A percentile compares a stretch with the other conserved stretches of the same genome.
Evolutionary conservation across 192 early-diverging fungal species (phyloP).

Genomic region (Cladochytrium replicatum): DNA sequence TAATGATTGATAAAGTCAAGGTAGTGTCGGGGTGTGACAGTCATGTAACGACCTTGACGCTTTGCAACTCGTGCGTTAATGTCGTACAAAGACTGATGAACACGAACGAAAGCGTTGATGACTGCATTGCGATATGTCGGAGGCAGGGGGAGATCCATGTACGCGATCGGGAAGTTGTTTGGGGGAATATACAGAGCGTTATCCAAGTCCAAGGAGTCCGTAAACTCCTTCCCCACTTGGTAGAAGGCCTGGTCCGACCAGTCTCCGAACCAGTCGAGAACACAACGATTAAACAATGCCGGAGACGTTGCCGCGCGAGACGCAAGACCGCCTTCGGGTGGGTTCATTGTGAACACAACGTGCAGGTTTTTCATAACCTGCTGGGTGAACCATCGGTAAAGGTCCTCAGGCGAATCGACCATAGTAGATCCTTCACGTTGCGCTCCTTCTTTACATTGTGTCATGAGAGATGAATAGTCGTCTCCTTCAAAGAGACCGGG

Average conservation of each 20-base stretch:
- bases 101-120: conserved; percentile 83
- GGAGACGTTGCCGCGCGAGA: conserved; percentile 94
- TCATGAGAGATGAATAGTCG: conserved; percentile 90
- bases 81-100: conserved; percentile 81
- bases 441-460: conserved; percentile 86
- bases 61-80: conserved; percentile 76
- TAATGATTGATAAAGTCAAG: conserved; percentile 96
- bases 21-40: conserved; percentile 93
- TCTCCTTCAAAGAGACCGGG: conserved; percentile 99
- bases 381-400: conserved; percentile 95
- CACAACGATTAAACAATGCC: conserved; percentile 99
- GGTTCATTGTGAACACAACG: conserved; percentile 99
- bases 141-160: conserved; percentile 58
- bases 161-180: conserved; percentile 61
- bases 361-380: conserved; percentile 96
- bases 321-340: conserved; percentile 83
- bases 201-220: conserved; percentile 81
- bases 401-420: conserved; percentile 88
- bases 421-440: conserved; percentile 85
- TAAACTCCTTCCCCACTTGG: conserved; percentile 97
- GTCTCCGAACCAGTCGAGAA: conserved; percentile 99
- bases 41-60: conserved; percentile 54
- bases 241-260: conserved; percentile 97
- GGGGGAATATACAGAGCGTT: conserved; percentile 56
- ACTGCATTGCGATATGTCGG: conserved; percentile 75